These are phyloP conservation scores for Sordariomycetes sp. DNA, from an alignment of 2,329 filamentous ascomycete species.

Conservation along the genomic window DNA sequence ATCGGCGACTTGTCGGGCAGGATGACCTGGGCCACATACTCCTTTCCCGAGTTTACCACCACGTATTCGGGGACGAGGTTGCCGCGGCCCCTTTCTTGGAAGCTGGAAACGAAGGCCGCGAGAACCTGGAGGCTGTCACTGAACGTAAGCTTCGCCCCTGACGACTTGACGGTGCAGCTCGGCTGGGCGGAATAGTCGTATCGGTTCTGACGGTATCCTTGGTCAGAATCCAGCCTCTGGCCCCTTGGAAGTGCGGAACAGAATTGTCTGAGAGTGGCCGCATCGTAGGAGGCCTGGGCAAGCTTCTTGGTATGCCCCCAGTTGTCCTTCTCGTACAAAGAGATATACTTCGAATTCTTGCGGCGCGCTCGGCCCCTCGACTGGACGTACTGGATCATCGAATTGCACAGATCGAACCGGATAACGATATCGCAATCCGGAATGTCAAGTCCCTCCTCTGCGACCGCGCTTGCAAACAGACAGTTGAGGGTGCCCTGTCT, in stretches of 20 bases:
- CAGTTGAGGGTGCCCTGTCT: slow-evolving; percentile 49
- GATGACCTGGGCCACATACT: slow-evolving; percentile 68
- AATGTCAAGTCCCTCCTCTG: slow-evolving; percentile 58
- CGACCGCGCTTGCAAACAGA: slow-evolving; percentile 56
- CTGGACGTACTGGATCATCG: slow-evolving; percentile 91
- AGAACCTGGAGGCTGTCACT: slow-evolving; percentile 62
- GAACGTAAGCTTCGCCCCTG: slow-evolving; percentile 72
- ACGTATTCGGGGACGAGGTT: slow-evolving; percentile 45
- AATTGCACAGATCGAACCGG: slow-evolving; percentile 78
- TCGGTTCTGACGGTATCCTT: slow-evolving; percentile 2
- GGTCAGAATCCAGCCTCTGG: slow-evolving; percentile 32
- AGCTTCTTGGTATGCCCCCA: slow-evolving; percentile 44
- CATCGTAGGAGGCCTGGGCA: slow-evolving; percentile 48
- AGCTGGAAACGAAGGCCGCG: slow-evolving; percentile 59
- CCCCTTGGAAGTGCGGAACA: slow-evolving; percentile 67
- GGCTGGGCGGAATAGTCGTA: slow-evolving; percentile 21
- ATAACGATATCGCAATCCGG: slow-evolving; percentile 58
- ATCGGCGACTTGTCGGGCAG: slow-evolving; percentile 69
- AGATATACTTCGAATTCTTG: slow-evolving; percentile 65
- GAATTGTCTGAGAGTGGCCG: slow-evolving; percentile 59
- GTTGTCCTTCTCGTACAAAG: slow-evolving; percentile 72
- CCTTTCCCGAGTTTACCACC: slow-evolving; percentile 40
- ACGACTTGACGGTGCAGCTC: slow-evolving; percentile 49
- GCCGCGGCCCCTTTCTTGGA: slow-evolving; percentile 26
- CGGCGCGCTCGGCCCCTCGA: slow-evolving; percentile 81